Evolutionary conservation across 495 filamentous ascomycete species (phyloP).

Genomic region (Trichoderma virens): DNA sequence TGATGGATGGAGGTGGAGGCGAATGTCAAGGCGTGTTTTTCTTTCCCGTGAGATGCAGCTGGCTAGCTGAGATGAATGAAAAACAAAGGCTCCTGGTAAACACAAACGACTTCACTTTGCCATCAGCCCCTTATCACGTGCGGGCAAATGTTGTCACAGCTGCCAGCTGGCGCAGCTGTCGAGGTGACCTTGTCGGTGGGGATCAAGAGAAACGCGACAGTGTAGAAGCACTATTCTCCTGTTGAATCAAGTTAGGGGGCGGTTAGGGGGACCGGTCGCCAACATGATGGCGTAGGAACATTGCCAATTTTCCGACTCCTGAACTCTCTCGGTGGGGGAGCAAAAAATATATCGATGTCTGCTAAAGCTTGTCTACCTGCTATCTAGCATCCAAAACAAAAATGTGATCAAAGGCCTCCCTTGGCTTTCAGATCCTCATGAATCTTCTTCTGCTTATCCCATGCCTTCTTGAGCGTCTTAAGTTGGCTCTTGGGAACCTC

Average conservation of each 20-base stretch:
- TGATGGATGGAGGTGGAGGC: background rate
- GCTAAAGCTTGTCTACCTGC: slow-evolving; percentile 5
- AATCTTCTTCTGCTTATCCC: slow-evolving; percentile 84
- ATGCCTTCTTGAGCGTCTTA: slow-evolving; percentile 88
- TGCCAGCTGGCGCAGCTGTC: background rate
- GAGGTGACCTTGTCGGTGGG: too few species aligned
- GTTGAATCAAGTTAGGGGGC: too few species aligned
- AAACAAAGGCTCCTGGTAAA: background rate
- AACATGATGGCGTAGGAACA: too few species aligned
- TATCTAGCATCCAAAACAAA: background rate
- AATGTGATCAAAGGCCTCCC: slow-evolving; percentile 16
- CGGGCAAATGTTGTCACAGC: background rate
- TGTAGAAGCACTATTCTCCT: too few species aligned
- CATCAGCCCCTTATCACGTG: background rate
- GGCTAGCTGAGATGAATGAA: background rate
- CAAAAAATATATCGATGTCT: background rate
- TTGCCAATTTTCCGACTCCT: too few species aligned
- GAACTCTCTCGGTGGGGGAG: too few species aligned
- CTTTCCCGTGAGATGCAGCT: background rate
- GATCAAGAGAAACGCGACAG: too few species aligned
- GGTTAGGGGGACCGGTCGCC: too few species aligned
- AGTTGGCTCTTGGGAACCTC: slow-evolving; percentile 71
- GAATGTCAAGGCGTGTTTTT: background rate
- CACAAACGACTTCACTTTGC: background rate
- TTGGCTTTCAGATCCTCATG: slow-evolving; percentile 50